A percentile compares a stretch with the other conserved stretches of the same genome.
Conservation (phyloP, 495 filamentous ascomycete species). For the Lasiosphaeris hirsuta region DNA sequence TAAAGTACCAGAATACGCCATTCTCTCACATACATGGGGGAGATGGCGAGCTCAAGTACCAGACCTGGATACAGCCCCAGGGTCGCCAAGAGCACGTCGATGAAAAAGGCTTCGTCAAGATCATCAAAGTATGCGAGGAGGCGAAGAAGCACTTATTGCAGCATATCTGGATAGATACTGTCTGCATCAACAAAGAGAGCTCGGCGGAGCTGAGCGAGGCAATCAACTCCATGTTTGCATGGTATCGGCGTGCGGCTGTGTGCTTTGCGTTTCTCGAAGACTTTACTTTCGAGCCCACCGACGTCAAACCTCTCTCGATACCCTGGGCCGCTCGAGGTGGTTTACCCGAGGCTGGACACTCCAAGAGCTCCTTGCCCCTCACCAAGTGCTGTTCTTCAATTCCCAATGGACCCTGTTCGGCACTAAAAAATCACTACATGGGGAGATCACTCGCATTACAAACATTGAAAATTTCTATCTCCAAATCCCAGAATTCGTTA, state of each 20-base stretch:
- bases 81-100: neutral
- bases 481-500: too few species aligned
- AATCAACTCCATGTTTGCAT: conserved; percentile 47
- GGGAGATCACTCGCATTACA: too few species aligned
- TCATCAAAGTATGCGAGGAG: conserved; percentile 2
- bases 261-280: conserved; percentile 33
- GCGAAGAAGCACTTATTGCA: neutral
- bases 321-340: too few species aligned
- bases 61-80: conserved; percentile 2
- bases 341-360: too few species aligned
- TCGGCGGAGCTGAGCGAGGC: conserved; percentile 39
- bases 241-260: conserved; percentile 28
- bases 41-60: conserved; percentile 32
- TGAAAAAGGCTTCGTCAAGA: conserved; percentile 16
- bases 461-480: too few species aligned
- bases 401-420: too few species aligned
- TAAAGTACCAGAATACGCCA: conserved; percentile 22
- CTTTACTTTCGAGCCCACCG: neutral
- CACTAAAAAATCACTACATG: too few species aligned
- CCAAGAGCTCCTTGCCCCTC: too few species aligned
- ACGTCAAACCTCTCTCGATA: too few species aligned
- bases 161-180: conserved; percentile 42
- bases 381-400: too few species aligned
- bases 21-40: conserved; percentile 37
- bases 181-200: conserved; percentile 40